Percentiles rank a stretch among this genome's conserved stretches.
Conservation (phyloP, 352 stramenopile genomes). For the Pythium aquatile region DNA sequence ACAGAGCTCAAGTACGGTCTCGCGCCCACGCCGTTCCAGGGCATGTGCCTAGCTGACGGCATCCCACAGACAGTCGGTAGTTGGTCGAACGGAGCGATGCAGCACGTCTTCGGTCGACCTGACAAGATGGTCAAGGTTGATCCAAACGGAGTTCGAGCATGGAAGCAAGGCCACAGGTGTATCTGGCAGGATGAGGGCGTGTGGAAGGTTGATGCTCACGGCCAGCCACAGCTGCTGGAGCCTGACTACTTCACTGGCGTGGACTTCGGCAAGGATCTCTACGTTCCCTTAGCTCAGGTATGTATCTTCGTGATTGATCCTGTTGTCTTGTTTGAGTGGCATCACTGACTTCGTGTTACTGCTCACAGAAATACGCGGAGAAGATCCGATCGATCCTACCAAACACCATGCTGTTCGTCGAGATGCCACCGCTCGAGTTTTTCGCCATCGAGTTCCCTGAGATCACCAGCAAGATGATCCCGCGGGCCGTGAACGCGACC, state of each 20-base stretch:
- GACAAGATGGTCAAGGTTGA: conserved; percentile 51
- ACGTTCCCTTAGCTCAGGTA: conserved; percentile 76
- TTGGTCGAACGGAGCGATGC: conserved; percentile 75
- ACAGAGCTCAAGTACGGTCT: conserved; percentile 71
- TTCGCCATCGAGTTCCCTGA: conserved; percentile 62
- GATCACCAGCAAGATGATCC: conserved; percentile 49
- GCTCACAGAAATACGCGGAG: conserved; percentile 42
- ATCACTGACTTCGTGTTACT: neutral
- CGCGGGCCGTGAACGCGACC: conserved; percentile 77
- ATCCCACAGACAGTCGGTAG: conserved; percentile 55
- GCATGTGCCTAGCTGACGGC: conserved; percentile 76
- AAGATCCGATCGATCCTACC: conserved; percentile 61
- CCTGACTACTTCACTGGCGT: conserved; percentile 70
- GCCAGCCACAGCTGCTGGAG: conserved; percentile 47
- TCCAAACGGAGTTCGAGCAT: conserved; percentile 56
- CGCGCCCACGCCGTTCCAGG: conserved; percentile 77
- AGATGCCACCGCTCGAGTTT: conserved; percentile 80
- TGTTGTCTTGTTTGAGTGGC: neutral
- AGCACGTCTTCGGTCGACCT: conserved; percentile 62
- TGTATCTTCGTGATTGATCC: neutral
- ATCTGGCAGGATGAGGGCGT: conserved; percentile 85
- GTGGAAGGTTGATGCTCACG: conserved; percentile 53
- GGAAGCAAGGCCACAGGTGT: conserved; percentile 62
- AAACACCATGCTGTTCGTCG: conserved; percentile 70
- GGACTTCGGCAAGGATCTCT: conserved; percentile 79